A percentile compares a stretch with the other conserved stretches of the same genome.
Evolutionary conservation across 2,329 filamentous ascomycete species (phyloP).

Genomic region (Clonostachys byssicola): DNA sequence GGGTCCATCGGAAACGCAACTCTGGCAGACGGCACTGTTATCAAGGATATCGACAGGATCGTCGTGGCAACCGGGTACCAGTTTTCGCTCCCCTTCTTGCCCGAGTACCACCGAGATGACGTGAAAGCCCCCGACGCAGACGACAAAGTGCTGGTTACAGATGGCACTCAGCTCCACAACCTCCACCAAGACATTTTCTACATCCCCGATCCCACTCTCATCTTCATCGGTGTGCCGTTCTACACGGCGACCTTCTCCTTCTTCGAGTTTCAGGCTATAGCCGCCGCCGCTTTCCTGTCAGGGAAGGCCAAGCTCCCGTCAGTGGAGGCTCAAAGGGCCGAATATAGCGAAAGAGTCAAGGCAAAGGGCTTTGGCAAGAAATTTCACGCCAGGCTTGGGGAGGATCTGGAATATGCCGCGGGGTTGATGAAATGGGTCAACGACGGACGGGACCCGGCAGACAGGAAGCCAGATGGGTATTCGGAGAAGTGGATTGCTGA

Average conservation of each 20-base stretch:
- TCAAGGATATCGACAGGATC: constrained; percentile 55
- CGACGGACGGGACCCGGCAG: too few relatives aligned
- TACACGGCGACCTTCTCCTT: constrained; percentile 65
- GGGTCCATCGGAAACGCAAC: too few relatives aligned
- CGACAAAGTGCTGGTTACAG: constrained; percentile 49
- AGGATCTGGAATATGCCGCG: too few relatives aligned
- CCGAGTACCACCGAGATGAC: constrained; percentile 35
- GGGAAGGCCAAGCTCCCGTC: background rate
- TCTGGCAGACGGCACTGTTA: constrained; percentile 34
- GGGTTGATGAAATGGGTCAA: too few relatives aligned
- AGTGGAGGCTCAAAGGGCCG: background rate
- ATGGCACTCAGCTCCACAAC: constrained; percentile 61
- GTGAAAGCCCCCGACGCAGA: too few relatives aligned
- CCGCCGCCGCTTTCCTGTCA: constrained; percentile 43
- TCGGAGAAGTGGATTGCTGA: too few relatives aligned
- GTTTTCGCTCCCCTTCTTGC: constrained; percentile 61
- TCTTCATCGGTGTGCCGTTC: constrained; percentile 62
- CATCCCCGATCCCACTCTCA: constrained; percentile 59
- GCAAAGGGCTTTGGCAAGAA: constrained; percentile 10
- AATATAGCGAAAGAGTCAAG: constrained; percentile 12
- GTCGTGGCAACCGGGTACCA: constrained; percentile 68
- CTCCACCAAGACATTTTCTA: constrained; percentile 70
- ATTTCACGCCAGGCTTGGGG: constrained; percentile 8
- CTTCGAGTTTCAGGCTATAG: constrained; percentile 67
- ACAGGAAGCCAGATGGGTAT: too few relatives aligned